A percentile compares a stretch with the other conserved stretches of the same genome.
These are phyloP conservation scores for Trichoderma atrobrunneum DNA, from an alignment of 2,329 filamentous ascomycete species.

Conservation along the genomic window DNA sequence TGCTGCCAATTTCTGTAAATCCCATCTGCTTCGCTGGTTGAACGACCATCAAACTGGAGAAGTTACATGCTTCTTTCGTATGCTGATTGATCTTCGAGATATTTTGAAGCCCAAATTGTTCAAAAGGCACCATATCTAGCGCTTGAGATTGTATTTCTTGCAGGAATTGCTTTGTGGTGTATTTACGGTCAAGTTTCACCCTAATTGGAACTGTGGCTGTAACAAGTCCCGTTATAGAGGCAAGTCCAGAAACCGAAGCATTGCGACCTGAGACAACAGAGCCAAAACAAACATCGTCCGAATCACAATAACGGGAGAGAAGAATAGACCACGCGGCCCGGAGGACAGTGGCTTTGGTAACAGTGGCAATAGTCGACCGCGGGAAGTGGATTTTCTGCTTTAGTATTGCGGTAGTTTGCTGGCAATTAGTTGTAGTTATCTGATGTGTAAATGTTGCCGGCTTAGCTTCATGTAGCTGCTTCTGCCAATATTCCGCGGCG, in stretches of 20 bases:
- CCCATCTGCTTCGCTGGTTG: conserved; percentile 13
- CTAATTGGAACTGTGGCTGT: conserved; percentile 5
- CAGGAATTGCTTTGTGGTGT: conserved; percentile 16
- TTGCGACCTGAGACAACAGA: conserved; percentile 22
- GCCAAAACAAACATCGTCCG: conserved; percentile 24
- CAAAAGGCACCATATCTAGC: conserved; percentile 26
- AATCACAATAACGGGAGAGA: conserved; percentile 20
- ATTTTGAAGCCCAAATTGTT: conserved; percentile 29
- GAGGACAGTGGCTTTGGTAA: conserved; percentile 22
- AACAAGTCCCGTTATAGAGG: background rate
- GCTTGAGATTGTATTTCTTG: conserved; percentile 25
- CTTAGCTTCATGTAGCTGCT: background rate
- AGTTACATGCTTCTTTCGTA: conserved; percentile 15
- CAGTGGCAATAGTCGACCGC: background rate
- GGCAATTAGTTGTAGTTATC: no score
- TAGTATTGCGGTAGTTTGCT: background rate
- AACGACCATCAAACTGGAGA: conserved; percentile 17
- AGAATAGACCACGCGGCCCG: conserved; percentile 25
- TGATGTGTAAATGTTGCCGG: background rate
- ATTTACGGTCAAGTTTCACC: background rate
- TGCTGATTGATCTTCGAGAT: conserved; percentile 25
- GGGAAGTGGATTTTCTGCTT: background rate
- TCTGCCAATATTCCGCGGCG: background rate
- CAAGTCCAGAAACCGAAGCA: background rate
- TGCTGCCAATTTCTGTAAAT: background rate